Conservation (phyloP, 768 basidiomycete species). For the Paxillus involutus region DNA sequence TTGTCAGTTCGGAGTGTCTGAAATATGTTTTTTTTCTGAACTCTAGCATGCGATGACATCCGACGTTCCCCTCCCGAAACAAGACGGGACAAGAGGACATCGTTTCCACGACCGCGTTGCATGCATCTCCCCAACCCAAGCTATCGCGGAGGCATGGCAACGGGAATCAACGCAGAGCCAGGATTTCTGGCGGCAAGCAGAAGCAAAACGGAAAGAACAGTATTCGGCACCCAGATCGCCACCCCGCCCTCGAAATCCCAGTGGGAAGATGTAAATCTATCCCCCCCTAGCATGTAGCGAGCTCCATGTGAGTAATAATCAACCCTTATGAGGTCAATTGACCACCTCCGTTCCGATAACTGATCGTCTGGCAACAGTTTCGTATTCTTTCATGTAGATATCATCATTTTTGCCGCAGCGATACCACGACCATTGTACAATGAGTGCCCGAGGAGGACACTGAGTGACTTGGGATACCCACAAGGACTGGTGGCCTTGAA, state of each 20-base stretch:
- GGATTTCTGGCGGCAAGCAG: slow-evolving; percentile 58
- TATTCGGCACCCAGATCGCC: slow-evolving; percentile 42
- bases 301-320: slow-evolving; percentile 13
- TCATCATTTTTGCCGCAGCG: slow-evolving; percentile 19
- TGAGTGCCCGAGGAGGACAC: slow-evolving; percentile 6
- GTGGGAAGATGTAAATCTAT: slow-evolving; percentile 52
- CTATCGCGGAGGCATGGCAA: slow-evolving; percentile 71
- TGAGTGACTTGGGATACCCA: slow-evolving; percentile 9
- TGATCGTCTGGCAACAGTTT: slow-evolving; percentile 18
- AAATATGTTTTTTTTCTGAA: slow-evolving; percentile 22
- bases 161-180: slow-evolving; percentile 58
- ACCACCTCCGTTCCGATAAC: not conserved
- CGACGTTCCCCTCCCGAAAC: slow-evolving; percentile 33
- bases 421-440: slow-evolving; percentile 27
- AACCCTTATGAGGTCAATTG: not conserved
- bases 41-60: slow-evolving; percentile 37
- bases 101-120: slow-evolving; percentile 26
- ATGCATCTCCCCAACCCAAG: slow-evolving; percentile 51
- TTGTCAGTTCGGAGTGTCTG: slow-evolving; percentile 21
- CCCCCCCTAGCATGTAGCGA: slow-evolving; percentile 14
- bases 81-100: slow-evolving; percentile 32
- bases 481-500: slow-evolving; percentile 10
- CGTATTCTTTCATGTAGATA: slow-evolving; percentile 34
- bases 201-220: slow-evolving; percentile 45
- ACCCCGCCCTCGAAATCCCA: slow-evolving; percentile 33